Base-by-base conservation (phyloP, 257 asterid species). In the Forsythia viridissima region DNA sequence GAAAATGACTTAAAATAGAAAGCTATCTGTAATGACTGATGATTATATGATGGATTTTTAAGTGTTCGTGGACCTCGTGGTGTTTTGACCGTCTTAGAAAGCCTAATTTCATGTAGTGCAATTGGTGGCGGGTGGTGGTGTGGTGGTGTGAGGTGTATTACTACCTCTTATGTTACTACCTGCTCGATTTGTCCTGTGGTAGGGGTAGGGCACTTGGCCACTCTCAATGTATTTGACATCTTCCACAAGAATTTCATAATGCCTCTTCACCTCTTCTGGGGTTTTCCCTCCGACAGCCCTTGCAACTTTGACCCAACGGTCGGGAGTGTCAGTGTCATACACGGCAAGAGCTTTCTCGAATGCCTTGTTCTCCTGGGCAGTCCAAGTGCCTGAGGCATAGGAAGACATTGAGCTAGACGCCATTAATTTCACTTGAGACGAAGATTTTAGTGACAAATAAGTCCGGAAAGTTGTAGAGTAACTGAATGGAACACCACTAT, bases 231-330 rank as follows among this genome's bases (percentile, higher is more conserved):
- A 78, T 70, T 40, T 82, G n/a, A 88, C 83, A 79, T 88, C 91
- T 61, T 70, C 79, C 70, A 77, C 88, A 2, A 88, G 79, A 0
- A 83, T 87, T 73, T 84, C 88, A n/a, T 83, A 88, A 42, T 88
- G 89, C 21, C 80, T 81, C 79, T 79, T 80, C 24, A 85, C 89
- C 21, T 88, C 91, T 67, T 88, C 89, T 0, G 78, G 80, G 0
- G 88, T 57, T 36, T 88, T 88, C 24, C 89, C 88, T 0, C 73
- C 72, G 3, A 85, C 89, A 0, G 70, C 80, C 20, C 83, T 16
- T 24, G 91, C 88, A 3, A 88, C 82, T 70, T 84, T 88, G 37
- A 70, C 82, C 88, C 89, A 88, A 1, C 89, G 73, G 70, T 83
- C 80, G 3, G 91, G 88, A 0, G 91, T 72, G 39, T 88, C 85